Evolutionary conservation across 1,284 basidiomycete species (phyloP), one percentile per base, ranked within the genome.

Genomic region (Entoloma clypeatum): DNA sequence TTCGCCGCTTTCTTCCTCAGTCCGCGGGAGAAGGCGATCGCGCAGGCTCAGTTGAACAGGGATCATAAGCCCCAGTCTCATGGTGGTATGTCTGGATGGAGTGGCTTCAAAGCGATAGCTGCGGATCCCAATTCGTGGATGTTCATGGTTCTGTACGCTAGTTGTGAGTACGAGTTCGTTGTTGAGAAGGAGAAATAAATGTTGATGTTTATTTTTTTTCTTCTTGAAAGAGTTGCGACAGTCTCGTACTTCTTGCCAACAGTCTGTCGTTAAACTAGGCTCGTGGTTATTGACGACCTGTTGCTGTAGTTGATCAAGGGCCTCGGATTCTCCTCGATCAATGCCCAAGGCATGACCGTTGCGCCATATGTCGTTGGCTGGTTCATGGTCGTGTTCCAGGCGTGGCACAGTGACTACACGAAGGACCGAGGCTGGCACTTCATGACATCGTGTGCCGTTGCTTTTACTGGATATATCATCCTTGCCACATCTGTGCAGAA

Each of bases 61-160:
- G 74, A 77, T 49, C 75, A 78, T 41, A 74, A 66, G 47, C 75
- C 75, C 5, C 69, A 69, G 40, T 75, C 72, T 2, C 75, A 77
- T 50, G 74, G 75, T 19, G 75, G 75, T 13, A 73, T 75, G 72
- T 67, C 58, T 13, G 74, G 74, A 21, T 74, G 71, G 74, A 53
- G 69, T 45, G 74, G 74, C 4, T 68, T 78, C 57, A 74, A 72
- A 46, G 71, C 68, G 8, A 55, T 77, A 33, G 53, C 75, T 22
- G 50, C 60, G 2, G 75, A 78, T 55, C 19, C 61, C 8, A 70
- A 76, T 53, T 63, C 74, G 8, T 78, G 74, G 74, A 37, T 71
- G 30, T 68, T 76, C 43, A 68, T 72, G 64, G 28, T 67, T 3
- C 61, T 75, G 18, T 77, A 77, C 45, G 71, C 72, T 0, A 72